Conservation (phyloP, 164 flowering plant species). For the Tetracentron sinense region DNA sequence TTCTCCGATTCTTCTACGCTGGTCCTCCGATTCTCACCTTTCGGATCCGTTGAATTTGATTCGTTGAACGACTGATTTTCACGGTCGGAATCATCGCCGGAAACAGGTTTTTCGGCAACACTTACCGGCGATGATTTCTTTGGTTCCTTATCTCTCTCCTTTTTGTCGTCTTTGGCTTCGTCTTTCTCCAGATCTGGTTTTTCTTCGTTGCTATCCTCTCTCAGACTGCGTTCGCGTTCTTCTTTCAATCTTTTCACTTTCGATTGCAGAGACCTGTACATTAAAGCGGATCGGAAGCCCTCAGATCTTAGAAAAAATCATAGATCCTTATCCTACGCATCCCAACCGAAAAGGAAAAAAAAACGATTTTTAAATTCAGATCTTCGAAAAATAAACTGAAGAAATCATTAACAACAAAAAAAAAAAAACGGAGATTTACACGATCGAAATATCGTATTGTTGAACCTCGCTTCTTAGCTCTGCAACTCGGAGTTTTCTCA, state of each 20-base stretch:
- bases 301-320: slow-evolving; percentile 11
- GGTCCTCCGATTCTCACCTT: slow-evolving; percentile 8
- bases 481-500: slow-evolving; percentile 48
- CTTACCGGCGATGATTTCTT: slow-evolving; percentile 12
- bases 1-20: slow-evolving; percentile 8
- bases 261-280: slow-evolving; percentile 67
- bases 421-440: slow-evolving; percentile 26
- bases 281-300: slow-evolving; percentile 5
- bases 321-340: neutral
- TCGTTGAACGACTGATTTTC: slow-evolving; percentile 47
- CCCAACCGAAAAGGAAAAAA: neutral
- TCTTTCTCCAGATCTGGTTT: slow-evolving; percentile 56
- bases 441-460: slow-evolving; percentile 48
- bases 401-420: neutral
- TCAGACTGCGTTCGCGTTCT: slow-evolving; percentile 44
- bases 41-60: slow-evolving; percentile 46
- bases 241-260: slow-evolving; percentile 71
- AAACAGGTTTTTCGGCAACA: slow-evolving; percentile 12
- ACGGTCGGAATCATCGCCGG: slow-evolving; percentile 24
- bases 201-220: slow-evolving; percentile 13
- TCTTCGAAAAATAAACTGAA: slow-evolving; percentile 1
- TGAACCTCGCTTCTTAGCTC: slow-evolving; percentile 49
- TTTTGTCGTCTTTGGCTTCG: slow-evolving; percentile 15
- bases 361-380: neutral
- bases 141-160: slow-evolving; percentile 8